phyloP scores from a whole-genome alignment of 78 protist species.

The Pigoraptor vietnamica region DNA sequence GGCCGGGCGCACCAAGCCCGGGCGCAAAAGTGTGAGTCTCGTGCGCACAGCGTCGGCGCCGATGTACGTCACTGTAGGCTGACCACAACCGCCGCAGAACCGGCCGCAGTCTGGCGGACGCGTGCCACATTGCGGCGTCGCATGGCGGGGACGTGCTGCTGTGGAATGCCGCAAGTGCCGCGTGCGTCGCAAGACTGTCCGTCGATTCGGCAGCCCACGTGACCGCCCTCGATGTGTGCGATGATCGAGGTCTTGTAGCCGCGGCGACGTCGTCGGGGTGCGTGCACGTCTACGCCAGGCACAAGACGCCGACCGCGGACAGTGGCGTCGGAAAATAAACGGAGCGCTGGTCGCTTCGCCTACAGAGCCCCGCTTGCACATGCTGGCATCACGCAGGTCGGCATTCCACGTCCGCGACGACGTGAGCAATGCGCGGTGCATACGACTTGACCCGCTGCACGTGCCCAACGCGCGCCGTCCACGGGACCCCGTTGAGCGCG shows the following conservation, averaged over 20 bases:
- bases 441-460: neutral
- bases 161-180: neutral
- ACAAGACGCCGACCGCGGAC: no score
- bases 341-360: neutral
- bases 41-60: no score
- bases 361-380: neutral
- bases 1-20: no score
- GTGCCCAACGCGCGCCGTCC: neutral
- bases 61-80: no score
- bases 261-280: neutral
- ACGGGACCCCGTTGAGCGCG: neutral
- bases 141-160: neutral
- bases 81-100: no score
- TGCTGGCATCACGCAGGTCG: neutral
- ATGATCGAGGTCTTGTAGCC: neutral
- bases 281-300: neutral
- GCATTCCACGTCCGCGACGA: neutral
- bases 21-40: no score
- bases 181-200: neutral
- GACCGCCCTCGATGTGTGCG: neutral
- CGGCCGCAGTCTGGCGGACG: no score
- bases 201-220: neutral
- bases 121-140: neutral
- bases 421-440: neutral
- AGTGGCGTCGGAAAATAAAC: neutral